Percentiles rank a stretch among this genome's conserved stretches.
These are phyloP conservation scores for Sporothrix schenckii DNA, from an alignment of 2,329 filamentous ascomycete species.

Conservation along the genomic window DNA sequence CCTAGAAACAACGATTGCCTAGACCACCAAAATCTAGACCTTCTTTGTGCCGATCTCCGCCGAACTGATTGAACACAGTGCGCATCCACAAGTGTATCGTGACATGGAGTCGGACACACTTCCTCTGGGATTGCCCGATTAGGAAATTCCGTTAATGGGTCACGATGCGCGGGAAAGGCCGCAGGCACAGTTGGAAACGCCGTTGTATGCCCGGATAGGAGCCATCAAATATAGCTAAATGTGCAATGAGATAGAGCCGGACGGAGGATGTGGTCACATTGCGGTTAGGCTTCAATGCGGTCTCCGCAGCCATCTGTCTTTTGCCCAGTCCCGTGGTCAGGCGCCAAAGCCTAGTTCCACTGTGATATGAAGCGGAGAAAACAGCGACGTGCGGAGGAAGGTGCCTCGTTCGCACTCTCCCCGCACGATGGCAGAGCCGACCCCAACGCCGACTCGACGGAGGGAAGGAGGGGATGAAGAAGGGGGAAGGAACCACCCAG, in stretches of 20 bases:
- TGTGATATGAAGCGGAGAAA: neutral
- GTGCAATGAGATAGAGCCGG: neutral
- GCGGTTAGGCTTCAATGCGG: conserved; percentile 6
- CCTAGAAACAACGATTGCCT: neutral
- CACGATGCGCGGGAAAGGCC: neutral
- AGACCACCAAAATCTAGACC: neutral
- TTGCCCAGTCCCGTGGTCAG: neutral
- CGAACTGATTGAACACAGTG: neutral
- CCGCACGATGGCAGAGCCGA: neutral
- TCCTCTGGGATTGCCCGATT: neutral
- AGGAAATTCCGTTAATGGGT: neutral
- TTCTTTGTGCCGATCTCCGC: conserved; percentile 1
- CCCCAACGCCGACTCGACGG: conserved; percentile 2
- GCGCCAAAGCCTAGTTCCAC: conserved; percentile 1
- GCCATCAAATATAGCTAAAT: neutral
- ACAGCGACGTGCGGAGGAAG: neutral
- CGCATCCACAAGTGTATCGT: neutral
- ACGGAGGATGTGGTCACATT: neutral
- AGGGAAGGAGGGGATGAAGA: neutral
- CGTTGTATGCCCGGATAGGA: neutral
- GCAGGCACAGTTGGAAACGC: neutral
- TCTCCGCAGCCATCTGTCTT: neutral
- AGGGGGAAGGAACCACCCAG: too few relatives aligned
- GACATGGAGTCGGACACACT: neutral
- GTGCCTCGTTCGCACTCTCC: neutral